A percentile compares a stretch with the other conserved stretches of the same genome.
These are phyloP conservation scores for Candida alai DNA, from an alignment of 805 yeast genomes.

Conservation along the genomic window DNA sequence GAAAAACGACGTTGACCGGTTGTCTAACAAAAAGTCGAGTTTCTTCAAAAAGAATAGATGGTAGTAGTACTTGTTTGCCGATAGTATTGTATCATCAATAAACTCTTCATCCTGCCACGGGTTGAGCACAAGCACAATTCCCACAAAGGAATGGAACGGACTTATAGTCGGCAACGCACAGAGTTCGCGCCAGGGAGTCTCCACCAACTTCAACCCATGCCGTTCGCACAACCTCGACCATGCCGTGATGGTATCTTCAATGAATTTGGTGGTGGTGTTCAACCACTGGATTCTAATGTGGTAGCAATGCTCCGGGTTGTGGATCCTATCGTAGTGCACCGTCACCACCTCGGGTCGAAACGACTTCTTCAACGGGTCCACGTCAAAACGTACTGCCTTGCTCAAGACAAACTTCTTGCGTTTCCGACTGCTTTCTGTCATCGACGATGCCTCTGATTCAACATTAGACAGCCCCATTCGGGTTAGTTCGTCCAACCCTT, in stretches of 20 bases:
- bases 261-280: conserved; percentile 73
- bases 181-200: conserved; percentile 87
- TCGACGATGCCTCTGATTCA: conserved; percentile 21
- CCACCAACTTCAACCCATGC: conserved; percentile 74
- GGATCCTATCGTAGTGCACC: conserved; percentile 88
- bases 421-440: conserved; percentile 22
- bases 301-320: conserved; percentile 92
- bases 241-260: conserved; percentile 30
- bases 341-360: conserved; percentile 73
- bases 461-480: conserved; percentile 14
- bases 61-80: conserved; percentile 62
- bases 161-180: conserved; percentile 70
- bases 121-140: conserved; percentile 58
- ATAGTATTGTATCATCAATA: conserved; percentile 33
- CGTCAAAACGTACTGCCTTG: conserved; percentile 61
- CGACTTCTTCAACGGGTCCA: conserved; percentile 71
- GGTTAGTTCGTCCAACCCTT: conserved; percentile 20
- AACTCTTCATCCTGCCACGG: conserved; percentile 69
- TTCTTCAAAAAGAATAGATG: conserved; percentile 69
- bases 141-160: conserved; percentile 86
- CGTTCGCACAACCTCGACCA: conserved; percentile 85
- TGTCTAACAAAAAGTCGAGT: conserved; percentile 77
- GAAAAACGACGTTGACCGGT: conserved; percentile 66
- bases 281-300: conserved; percentile 92
- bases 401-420: conserved; percentile 54